Base-by-base conservation (phyloP, 352 stramenopile genomes). In the Pelagophyceae sp. region DNA sequence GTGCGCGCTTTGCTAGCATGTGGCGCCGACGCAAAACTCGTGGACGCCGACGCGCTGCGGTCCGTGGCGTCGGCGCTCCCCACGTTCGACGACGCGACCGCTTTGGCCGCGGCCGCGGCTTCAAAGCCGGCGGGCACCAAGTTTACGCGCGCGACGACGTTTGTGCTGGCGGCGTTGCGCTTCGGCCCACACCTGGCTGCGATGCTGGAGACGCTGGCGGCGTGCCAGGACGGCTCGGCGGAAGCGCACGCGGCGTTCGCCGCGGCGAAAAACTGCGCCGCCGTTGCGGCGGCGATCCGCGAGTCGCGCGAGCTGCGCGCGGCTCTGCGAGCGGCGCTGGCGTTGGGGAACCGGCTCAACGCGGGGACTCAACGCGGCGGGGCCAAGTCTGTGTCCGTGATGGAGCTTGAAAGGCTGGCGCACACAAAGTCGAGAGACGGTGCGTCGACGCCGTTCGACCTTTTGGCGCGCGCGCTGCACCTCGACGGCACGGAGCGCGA, bases 341-440 rank as follows among this genome's bases (percentile, higher is more conserved):
- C 67, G 25, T n/a, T 74, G 2, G 67, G 67, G 38, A 74, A 74
- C 38, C 67, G 38, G 2, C 67, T 74, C 17, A 74, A 74, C 67
- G 5, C 1, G 25, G 67, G 67, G 2, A 58, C 67, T 11, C 33
- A 37, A 3, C 33, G 67, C 1, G 33, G 23, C 23, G 23, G 17
- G 0, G 67, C 67, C 67, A 2, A 2, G 35, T 33, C 35, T 5
- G 38, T 74, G 2, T 58, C 35, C 33, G 1, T 74, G 2, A 31
- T 50, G 2, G 33, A 74, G 27, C 33, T 74, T 3, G 67, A 74
- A 37, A 11, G 38, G 1, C 67, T 74, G 19, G 33, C 5, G 1
- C 67, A 74, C 35, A 74, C 67, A 33, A 74, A 54, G 67, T 17
- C 17, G 11, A 1, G 3, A 1, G 38, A 37, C 67, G 67, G 67